Conservation (phyloP, 768 basidiomycete species). For the Termitomyces sp. region DNA sequence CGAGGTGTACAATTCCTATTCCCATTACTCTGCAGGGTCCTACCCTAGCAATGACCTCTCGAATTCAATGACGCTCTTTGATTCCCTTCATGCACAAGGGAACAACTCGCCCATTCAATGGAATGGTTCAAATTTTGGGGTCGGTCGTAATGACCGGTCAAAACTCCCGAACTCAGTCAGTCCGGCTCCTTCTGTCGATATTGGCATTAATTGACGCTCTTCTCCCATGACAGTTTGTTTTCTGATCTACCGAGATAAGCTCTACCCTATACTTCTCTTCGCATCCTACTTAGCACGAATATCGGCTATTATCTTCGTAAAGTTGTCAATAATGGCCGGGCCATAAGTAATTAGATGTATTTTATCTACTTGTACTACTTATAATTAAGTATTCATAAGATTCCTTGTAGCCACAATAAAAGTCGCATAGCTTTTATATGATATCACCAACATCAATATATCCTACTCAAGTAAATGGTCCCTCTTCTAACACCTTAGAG, state of each 20-base stretch:
- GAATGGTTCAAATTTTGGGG: constrained; percentile 22
- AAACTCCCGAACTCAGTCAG: constrained; percentile 27
- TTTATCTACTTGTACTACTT: constrained; percentile 2
- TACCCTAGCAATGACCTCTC: constrained; percentile 25
- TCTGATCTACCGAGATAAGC: constrained; percentile 6
- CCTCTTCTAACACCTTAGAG: background rate
- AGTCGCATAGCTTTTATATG: background rate
- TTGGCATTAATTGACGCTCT: constrained; percentile 2
- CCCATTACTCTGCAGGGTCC: constrained; percentile 24
- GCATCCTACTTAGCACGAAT: background rate
- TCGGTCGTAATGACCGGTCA: constrained; percentile 26
- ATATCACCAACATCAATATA: background rate
- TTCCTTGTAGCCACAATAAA: constrained; percentile 9
- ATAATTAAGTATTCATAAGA: constrained; percentile 4
- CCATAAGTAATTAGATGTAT: constrained; percentile 14
- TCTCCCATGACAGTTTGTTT: constrained; percentile 16
- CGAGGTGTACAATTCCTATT: constrained; percentile 22
- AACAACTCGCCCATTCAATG: constrained; percentile 26
- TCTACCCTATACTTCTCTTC: background rate
- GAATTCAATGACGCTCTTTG: constrained; percentile 31
- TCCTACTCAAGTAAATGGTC: background rate
- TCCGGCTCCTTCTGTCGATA: constrained; percentile 19
- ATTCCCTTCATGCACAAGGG: constrained; percentile 22
- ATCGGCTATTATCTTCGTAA: background rate
- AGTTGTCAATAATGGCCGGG: constrained; percentile 12